These are phyloP conservation scores for Exserohilum turcica DNA, from an alignment of 2,329 filamentous ascomycete genomes.

Conservation along the genomic window DNA sequence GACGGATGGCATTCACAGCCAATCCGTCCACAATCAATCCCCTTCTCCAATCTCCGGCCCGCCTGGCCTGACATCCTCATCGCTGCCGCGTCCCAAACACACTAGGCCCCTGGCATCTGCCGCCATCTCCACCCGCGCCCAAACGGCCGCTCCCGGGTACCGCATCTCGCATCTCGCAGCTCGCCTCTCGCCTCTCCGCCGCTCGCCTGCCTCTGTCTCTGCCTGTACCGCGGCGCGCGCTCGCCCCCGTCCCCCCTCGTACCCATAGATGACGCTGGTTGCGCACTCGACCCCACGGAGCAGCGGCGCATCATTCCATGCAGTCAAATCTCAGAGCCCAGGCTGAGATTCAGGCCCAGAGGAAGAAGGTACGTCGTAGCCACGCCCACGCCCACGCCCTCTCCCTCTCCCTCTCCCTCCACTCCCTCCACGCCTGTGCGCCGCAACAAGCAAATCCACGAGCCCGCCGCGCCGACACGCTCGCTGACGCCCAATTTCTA, in stretches of 20 bases:
- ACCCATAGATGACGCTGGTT: slow-evolving; percentile 45
- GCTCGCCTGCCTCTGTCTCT: neutral
- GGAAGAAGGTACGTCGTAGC: slow-evolving; percentile 61
- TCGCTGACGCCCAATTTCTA: slow-evolving; percentile 16
- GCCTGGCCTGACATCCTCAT: slow-evolving; percentile 12
- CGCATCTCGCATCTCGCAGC: slow-evolving; percentile 6
- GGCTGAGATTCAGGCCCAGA: slow-evolving; percentile 63
- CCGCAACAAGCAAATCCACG: slow-evolving; percentile 10
- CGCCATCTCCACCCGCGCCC: slow-evolving; percentile 14
- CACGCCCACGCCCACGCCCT: too few species aligned
- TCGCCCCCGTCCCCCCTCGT: slow-evolving; percentile 26
- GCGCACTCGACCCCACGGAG: slow-evolving; percentile 32
- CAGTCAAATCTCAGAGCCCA: slow-evolving; percentile 56
- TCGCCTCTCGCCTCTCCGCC: too few species aligned
- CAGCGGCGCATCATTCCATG: slow-evolving; percentile 46
- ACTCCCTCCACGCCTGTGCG: slow-evolving; percentile 9
- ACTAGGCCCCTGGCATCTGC: slow-evolving; percentile 34
- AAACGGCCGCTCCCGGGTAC: slow-evolving; percentile 5
- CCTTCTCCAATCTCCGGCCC: slow-evolving; percentile 1
- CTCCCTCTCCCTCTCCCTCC: neutral
- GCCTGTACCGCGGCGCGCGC: slow-evolving; percentile 27
- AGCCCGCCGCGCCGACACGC: neutral
- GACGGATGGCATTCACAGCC: too few species aligned
- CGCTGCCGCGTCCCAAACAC: slow-evolving; percentile 11
- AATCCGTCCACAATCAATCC: slow-evolving; percentile 14